These are phyloP conservation scores for Perkinsus marinus DNA, from an alignment of 169 alveolate species.

Conservation along the genomic window DNA sequence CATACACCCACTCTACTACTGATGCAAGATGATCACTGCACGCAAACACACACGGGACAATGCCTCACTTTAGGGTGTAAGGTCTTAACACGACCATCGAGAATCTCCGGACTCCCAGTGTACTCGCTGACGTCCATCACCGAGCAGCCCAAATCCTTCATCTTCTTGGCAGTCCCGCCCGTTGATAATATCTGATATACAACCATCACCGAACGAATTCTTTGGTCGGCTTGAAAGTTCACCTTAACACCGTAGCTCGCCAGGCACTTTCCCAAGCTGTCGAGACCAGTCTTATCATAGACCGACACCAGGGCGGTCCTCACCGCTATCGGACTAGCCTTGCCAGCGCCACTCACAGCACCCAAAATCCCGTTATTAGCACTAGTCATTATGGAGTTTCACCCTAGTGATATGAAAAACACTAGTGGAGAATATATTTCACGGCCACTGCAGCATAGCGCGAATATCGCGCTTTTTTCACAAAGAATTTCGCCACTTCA, in stretches of 20 bases:
- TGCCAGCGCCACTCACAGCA: neutral
- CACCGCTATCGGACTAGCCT: neutral
- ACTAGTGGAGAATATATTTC: no score
- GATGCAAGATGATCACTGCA: neutral
- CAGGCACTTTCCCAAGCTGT: neutral
- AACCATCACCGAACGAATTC: neutral
- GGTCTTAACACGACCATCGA: slow-evolving; percentile 33
- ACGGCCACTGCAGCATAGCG: no score
- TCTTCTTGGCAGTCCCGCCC: slow-evolving; percentile 25
- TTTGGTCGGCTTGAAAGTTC: neutral
- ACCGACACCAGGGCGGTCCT: slow-evolving; percentile 1
- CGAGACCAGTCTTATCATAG: slow-evolving; percentile 7
- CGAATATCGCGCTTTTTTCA: no score
- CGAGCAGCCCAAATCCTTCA: slow-evolving; percentile 16
- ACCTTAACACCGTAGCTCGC: neutral
- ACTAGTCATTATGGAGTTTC: neutral
- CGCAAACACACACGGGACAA: no score
- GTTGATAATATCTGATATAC: slow-evolving; percentile 17
- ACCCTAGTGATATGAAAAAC: no score
- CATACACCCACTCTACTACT: neutral
- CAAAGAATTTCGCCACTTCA: no score
- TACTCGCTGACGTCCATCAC: slow-evolving; percentile 25
- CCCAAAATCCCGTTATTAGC: neutral
- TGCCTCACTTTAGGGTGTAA: slow-evolving; percentile 19
- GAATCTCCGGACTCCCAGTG: slow-evolving; percentile 31